Conservation (phyloP, 2,329 filamentous ascomycete genomes). For the Pyrenochaeta sp. region DNA sequence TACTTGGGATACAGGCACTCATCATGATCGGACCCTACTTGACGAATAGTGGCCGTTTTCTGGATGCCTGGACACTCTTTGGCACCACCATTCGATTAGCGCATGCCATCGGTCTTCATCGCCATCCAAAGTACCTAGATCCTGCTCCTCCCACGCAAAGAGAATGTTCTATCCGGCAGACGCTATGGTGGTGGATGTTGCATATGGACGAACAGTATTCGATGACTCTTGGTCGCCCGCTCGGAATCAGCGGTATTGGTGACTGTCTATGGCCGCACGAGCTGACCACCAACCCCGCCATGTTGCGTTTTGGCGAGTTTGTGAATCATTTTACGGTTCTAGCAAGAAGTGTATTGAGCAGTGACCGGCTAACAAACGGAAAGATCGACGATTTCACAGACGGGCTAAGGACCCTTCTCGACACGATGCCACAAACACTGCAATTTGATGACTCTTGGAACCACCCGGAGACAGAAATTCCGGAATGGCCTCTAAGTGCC, state of each 20-base stretch:
- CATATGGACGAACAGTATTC: conserved; percentile 62
- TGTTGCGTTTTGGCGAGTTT: conserved; percentile 56
- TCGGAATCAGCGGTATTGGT: conserved; percentile 60
- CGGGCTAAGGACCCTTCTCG: conserved; percentile 51
- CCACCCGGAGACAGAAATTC: conserved; percentile 46
- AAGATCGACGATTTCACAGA: conserved; percentile 60
- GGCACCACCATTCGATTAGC: conserved; percentile 59
- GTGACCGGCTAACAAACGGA: conserved; percentile 51
- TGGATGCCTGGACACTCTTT: conserved; percentile 61
- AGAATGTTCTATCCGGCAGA: conserved; percentile 54
- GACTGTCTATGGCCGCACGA: conserved; percentile 58
- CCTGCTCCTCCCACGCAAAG: conserved; percentile 51
- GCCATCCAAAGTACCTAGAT: conserved; percentile 57
- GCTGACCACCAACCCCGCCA: conserved; percentile 54
- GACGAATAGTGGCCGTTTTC: conserved; percentile 59
- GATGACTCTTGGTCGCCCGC: conserved; percentile 58
- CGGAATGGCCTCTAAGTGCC: conserved; percentile 58
- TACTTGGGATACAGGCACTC: conserved; percentile 56
- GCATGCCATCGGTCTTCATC: conserved; percentile 60
- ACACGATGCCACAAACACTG: conserved; percentile 58
- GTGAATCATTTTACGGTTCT: conserved; percentile 58
- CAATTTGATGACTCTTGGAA: conserved; percentile 59
- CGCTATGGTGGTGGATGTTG: conserved; percentile 63
- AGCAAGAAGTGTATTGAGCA: conserved; percentile 58
- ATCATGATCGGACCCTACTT: conserved; percentile 60